Percentiles rank a stretch among this genome's conserved stretches.
phyloP scores from a whole-genome alignment of 176 grass and related monocot genomes.

The Pontederia crassipes region DNA sequence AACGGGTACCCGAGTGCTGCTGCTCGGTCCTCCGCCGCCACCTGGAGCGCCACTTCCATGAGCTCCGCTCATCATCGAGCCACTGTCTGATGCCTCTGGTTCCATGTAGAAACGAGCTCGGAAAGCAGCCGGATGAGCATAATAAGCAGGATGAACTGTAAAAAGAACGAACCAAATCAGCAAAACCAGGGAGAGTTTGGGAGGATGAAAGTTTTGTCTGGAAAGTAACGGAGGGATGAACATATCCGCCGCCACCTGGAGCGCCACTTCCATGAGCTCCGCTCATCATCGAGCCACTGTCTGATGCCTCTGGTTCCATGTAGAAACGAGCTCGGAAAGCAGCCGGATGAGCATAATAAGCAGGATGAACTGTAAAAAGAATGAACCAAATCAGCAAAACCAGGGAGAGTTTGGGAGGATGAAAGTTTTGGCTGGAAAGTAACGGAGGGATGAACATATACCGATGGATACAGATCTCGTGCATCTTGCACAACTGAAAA shows the following conservation, averaged over 20 bases:
- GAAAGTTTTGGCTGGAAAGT: neutral
- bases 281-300: slow-evolving; percentile 34
- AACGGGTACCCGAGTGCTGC: slow-evolving; percentile 26
- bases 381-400: neutral
- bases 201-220: too few relatives aligned
- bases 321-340: slow-evolving; percentile 84
- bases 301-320: slow-evolving; percentile 65
- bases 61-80: slow-evolving; percentile 28
- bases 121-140: slow-evolving; percentile 78
- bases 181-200: too few relatives aligned
- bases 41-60: slow-evolving; percentile 18
- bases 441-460: slow-evolving; percentile 11
- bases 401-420: neutral
- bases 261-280: slow-evolving; percentile 28
- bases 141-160: slow-evolving; percentile 74
- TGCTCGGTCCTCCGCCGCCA: slow-evolving; percentile 12
- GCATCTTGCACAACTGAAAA: slow-evolving; percentile 70
- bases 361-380: slow-evolving; percentile 49
- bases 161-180: neutral
- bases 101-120: slow-evolving; percentile 84
- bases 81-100: slow-evolving; percentile 52
- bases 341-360: slow-evolving; percentile 77
- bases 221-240: too few relatives aligned
- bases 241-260: neutral
- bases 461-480: slow-evolving; percentile 79